phyloP scores from a whole-genome alignment of 1,139 yeast genomes.

The Pichia sp. region DNA sequence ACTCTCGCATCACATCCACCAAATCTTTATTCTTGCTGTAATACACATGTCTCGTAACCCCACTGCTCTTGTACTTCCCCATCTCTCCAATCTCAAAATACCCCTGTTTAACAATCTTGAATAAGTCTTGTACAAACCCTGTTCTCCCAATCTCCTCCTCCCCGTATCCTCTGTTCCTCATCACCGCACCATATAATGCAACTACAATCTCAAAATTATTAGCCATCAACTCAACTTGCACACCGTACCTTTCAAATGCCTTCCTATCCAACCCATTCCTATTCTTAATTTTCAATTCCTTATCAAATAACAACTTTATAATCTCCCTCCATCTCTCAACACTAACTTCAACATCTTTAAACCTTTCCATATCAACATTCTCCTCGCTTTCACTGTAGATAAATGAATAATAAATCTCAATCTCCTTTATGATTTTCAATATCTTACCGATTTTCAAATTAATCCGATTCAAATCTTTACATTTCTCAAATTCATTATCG shows the following conservation, averaged over 20 bases:
- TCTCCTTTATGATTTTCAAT: conserved; percentile 19
- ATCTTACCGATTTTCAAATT: conserved; percentile 21
- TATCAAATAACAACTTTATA: conserved; percentile 18
- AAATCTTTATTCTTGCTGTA: not conserved
- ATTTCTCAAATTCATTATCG: conserved; percentile 57
- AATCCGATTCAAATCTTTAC: conserved; percentile 47
- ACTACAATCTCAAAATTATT: conserved; percentile 24
- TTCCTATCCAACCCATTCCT: conserved; percentile 17
- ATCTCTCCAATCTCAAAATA: conserved; percentile 11
- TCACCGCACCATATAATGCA: conserved; percentile 13
- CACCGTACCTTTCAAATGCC: conserved; percentile 16
- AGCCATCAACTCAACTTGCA: conserved; percentile 10
- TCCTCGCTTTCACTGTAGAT: conserved; percentile 23
- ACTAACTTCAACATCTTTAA: conserved; percentile 24
- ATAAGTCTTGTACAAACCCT: conserved; percentile 19
- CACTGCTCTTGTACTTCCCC: conserved; percentile 3
- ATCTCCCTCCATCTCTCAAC: conserved; percentile 21
- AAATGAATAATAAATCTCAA: conserved; percentile 27
- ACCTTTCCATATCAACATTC: conserved; percentile 16
- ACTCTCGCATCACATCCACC: conserved; percentile 20
- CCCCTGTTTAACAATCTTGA: conserved; percentile 21
- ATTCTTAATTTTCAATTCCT: conserved; percentile 15
- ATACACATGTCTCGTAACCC: conserved; percentile 9
- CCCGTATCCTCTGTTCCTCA: conserved; percentile 16
- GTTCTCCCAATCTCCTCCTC: conserved; percentile 18